phyloP scores from a whole-genome alignment of 2,329 filamentous ascomycete species.

The Dichotomopilus funicola region DNA sequence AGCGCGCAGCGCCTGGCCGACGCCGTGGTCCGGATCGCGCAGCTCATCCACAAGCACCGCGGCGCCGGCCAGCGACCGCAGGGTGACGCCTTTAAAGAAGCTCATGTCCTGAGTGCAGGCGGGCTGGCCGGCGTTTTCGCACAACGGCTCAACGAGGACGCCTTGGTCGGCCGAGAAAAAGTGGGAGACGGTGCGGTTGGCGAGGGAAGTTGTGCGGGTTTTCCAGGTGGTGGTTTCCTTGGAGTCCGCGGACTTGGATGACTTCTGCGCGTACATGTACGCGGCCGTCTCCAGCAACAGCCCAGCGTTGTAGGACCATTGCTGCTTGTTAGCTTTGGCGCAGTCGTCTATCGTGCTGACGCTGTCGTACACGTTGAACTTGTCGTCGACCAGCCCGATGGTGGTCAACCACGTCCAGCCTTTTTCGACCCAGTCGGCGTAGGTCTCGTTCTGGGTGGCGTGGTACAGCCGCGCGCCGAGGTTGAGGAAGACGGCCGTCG shows the following conservation, averaged over 20 bases:
- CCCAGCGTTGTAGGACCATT: conserved; percentile 61
- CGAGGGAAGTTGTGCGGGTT: conserved; percentile 46
- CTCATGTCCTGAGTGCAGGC: conserved; percentile 64
- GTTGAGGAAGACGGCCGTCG: conserved; percentile 50
- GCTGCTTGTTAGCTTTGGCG: conserved; percentile 51
- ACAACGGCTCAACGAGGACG: conserved; percentile 59
- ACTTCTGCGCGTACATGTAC: conserved; percentile 56
- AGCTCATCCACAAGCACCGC: conserved; percentile 56
- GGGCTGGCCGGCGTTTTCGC: conserved; percentile 49
- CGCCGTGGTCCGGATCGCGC: conserved; percentile 30
- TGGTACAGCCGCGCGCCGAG: conserved; percentile 61
- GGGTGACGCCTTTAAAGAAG: conserved; percentile 64
- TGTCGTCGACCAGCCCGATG: conserved; percentile 52
- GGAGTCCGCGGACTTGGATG: background rate
- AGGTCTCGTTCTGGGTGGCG: conserved; percentile 62
- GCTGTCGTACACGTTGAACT: conserved; percentile 57
- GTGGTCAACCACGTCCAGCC: conserved; percentile 55
- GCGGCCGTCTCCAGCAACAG: conserved; percentile 57
- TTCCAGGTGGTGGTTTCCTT: conserved; percentile 47
- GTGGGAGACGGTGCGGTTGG: conserved; percentile 40
- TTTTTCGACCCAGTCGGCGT: conserved; percentile 54
- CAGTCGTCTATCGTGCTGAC: conserved; percentile 52
- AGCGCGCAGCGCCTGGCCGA: conserved; percentile 50
- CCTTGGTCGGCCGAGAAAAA: conserved; percentile 46
- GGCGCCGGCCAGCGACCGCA: conserved; percentile 56